Conservation (phyloP, 352 stramenopile species). For the Pythium folliculosum region DNA sequence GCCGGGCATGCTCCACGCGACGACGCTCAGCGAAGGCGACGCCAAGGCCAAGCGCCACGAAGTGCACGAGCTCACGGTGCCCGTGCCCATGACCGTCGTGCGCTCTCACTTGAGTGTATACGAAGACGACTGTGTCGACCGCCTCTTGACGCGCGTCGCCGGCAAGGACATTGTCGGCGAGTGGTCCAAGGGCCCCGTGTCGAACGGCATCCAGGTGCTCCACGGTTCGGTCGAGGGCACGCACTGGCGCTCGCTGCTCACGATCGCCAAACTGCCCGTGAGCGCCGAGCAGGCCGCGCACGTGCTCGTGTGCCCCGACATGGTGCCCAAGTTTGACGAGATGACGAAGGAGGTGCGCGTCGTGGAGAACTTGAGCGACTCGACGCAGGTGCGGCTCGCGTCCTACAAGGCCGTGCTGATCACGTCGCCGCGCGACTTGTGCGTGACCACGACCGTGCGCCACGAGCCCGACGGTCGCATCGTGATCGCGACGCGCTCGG, state of each 20-base stretch:
- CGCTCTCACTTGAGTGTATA: conserved; percentile 52
- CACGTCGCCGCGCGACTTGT: conserved; percentile 72
- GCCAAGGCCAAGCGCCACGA: conserved; percentile 37
- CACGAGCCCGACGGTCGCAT: conserved; percentile 50
- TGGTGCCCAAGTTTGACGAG: conserved; percentile 74
- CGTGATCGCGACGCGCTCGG: conserved; percentile 70
- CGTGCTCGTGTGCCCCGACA: conserved; percentile 52
- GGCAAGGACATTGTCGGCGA: conserved; percentile 61
- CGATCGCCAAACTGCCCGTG: conserved; percentile 56
- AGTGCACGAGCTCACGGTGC: conserved; percentile 41
- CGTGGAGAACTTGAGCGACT: conserved; percentile 63
- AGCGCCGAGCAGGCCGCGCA: conserved; percentile 53
- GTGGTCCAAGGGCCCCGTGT: conserved; percentile 62
- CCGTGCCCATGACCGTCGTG: conserved; percentile 49
- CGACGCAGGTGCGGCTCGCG: conserved; percentile 60
- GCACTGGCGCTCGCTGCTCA: conserved; percentile 74
- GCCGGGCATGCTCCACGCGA: conserved; percentile 28
- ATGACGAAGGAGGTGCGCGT: conserved; percentile 69
- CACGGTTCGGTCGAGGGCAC: conserved; percentile 59
- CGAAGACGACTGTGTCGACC: conserved; percentile 57
- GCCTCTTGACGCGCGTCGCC: conserved; percentile 57
- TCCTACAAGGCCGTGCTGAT: conserved; percentile 76
- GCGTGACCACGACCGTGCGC: conserved; percentile 58
- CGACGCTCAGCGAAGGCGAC: conserved; percentile 7
- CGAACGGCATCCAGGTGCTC: conserved; percentile 70